Evolutionary conservation across 2,329 filamentous ascomycete genomes (phyloP), one percentile per base, ranked within the genome.

Genomic region (Tricladium varicosporioides): DNA sequence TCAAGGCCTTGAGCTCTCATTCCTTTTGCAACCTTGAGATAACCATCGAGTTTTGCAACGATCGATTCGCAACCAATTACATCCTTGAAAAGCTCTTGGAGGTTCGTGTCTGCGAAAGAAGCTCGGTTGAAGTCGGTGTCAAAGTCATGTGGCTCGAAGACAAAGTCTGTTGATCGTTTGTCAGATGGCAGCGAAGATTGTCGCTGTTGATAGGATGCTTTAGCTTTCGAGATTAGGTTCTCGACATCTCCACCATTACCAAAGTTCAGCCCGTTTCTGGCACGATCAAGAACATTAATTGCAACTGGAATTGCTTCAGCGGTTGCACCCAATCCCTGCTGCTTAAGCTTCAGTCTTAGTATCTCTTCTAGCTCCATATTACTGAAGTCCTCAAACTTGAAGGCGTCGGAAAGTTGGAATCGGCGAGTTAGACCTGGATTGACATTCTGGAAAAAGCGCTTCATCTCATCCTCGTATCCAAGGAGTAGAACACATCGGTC

Each of bases 211-310:
- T 67, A 64, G 15, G 59, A 62, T 0, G 16, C 18, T 44, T 70
- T 85, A 83, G 0, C 76, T 75, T 56, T 83, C 70, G 0, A 90
- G 71, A 56, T 81, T 70, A 91, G 67, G n/a, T 81, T 88, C 48
- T 93, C 87, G 15, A 94, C 81, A 60, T 91, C 88, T 0, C 87
- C 83, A 0, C 83, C 88, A 63, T 93, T 92, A 1, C 89, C 84
- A 67, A 89, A 90, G 60, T 88, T 81, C 0, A 80, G 80, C 0
- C 82, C 76, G 61, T 87, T 87, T 0, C 86, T 80, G 1, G 81
- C 79, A 3, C 85, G 78, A 5, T 73, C 71, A 0, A 92, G 74
- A n/a, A 86, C 74, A 2, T 86, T 83, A 56, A 85, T 72, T 0
- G 81, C 85, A 0, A 82, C 80, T 0, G 70, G 68, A 52, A 78